Conservation (phyloP, 179 eudicot species). For the Gypsophila paniculata region DNA sequence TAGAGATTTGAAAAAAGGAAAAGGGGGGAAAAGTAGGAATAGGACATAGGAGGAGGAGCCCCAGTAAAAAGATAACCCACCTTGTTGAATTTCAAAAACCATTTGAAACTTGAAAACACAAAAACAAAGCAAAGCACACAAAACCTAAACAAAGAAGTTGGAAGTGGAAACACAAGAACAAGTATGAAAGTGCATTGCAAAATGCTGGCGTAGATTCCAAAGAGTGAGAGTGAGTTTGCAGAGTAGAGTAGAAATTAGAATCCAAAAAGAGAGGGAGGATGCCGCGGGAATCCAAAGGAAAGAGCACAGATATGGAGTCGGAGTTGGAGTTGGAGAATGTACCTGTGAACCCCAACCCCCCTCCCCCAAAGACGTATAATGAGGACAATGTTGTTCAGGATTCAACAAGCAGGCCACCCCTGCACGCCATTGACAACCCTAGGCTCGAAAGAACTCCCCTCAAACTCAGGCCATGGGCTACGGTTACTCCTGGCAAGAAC, state of each 20-base stretch:
- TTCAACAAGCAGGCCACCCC: too few relatives aligned
- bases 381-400: conserved; percentile 22
- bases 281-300: conserved; percentile 51
- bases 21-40: conserved; percentile 10
- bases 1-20: background rate
- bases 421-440: background rate
- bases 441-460: conserved; percentile 61
- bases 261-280: conserved; percentile 36
- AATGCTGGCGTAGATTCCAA: background rate
- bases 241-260: conserved; percentile 8
- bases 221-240: conserved; percentile 11
- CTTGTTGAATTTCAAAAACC: too few relatives aligned
- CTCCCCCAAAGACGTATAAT: too few relatives aligned
- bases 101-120: background rate
- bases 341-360: conserved; percentile 34
- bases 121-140: background rate
- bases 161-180: conserved; percentile 5
- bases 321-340: conserved; percentile 84
- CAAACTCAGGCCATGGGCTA: conserved; percentile 63
- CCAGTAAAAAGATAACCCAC: too few relatives aligned
- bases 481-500: conserved; percentile 52
- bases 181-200: background rate
- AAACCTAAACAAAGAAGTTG: too few relatives aligned
- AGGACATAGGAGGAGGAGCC: background rate
- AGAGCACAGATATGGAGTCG: conserved; percentile 48